Evolutionary conservation across 768 basidiomycete species (phyloP), one percentile per base, ranked within the genome.

Genomic region (Fomitopsis serialis): DNA sequence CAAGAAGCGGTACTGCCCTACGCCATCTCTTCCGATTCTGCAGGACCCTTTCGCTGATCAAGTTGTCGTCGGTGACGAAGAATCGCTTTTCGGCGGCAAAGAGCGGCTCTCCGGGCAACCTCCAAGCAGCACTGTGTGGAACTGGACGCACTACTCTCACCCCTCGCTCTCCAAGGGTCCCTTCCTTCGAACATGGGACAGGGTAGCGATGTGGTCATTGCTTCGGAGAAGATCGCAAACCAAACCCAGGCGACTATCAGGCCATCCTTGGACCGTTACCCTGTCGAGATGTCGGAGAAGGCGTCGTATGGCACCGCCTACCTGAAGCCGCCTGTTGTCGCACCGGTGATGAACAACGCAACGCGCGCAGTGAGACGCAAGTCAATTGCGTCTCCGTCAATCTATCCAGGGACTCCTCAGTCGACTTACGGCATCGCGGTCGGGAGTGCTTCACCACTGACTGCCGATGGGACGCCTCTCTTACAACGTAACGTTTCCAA

Each of bases 81-180:
- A 83, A 23, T 89, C 87, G 2, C 69, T 89, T 34, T 90, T 91
- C 59, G 87, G 88, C n/a, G 87, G 89, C 1, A 82, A 82, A 60
- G 87, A 89, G 42, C 68, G 78, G 34, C 77, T 79, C 2, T 78
- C 81, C 1, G 70, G 59, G 15, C 55, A 64, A 22, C 72, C 71
- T n/a, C 70, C 68, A 12, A 66, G 64, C 50, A 73, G 75, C 44
- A 74, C 69, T 7, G 72, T 76, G 6, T 85, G 81, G 78, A 75
- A 74, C 47, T 71, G 70, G 70, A 67, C 67, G 37, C 66, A 68
- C 50, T 71, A 71, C 40, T 67, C 65, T n/a, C 65, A 63, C 17
- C 52, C 59, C 3, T 61, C 52, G 15, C 21, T 37, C 21, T 2
- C 5, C 27, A 53, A 47, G 43, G 2, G 32, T 54, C 22, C 29